A percentile compares a stretch with the other conserved stretches of the same genome.
Conservation (phyloP, 768 basidiomycete species). For the Xerocomellus dryophilus region DNA sequence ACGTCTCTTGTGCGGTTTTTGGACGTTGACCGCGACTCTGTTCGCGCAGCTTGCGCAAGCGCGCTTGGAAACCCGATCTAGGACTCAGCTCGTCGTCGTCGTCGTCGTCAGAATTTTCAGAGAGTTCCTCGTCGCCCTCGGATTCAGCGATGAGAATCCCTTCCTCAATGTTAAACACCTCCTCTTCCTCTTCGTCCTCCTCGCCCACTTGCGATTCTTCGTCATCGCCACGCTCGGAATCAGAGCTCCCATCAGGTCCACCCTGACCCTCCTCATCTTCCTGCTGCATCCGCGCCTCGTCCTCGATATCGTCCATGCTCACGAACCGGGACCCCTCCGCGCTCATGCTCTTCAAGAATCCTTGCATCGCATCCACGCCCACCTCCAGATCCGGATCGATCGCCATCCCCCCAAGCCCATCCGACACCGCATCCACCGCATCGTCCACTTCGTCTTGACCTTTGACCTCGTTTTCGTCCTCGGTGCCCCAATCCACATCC, state of each 20-base stretch:
- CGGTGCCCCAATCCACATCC: conserved; percentile 66
- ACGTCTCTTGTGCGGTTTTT: conserved; percentile 6
- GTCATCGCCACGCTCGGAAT: conserved; percentile 31
- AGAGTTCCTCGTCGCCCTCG: conserved; percentile 21
- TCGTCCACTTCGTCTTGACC: conserved; percentile 29
- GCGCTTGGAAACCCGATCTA: conserved; percentile 33
- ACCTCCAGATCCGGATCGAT: conserved; percentile 57
- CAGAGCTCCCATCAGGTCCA: conserved; percentile 23
- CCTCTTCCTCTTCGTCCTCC: conserved; percentile 39
- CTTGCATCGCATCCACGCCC: conserved; percentile 47
- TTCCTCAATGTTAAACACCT: conserved; percentile 45
- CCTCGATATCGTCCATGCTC: conserved; percentile 68
- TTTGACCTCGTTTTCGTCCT: conserved; percentile 40
- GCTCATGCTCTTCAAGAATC: conserved; percentile 52
- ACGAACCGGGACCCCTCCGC: conserved; percentile 44
- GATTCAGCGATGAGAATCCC: conserved; percentile 39
- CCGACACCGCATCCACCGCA: conserved; percentile 30
- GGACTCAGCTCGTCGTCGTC: conserved; percentile 39
- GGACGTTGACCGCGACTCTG: conserved; percentile 15
- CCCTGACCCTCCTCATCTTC: conserved; percentile 47
- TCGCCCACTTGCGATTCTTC: conserved; percentile 23
- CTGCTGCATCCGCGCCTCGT: conserved; percentile 44
- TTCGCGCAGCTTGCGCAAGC: conserved; percentile 34
- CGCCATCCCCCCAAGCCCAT: conserved; percentile 52
- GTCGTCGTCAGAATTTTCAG: conserved; percentile 32